Evolutionary conservation across 1,284 basidiomycete species (phyloP).

Genomic region (Naganishia sp.): DNA sequence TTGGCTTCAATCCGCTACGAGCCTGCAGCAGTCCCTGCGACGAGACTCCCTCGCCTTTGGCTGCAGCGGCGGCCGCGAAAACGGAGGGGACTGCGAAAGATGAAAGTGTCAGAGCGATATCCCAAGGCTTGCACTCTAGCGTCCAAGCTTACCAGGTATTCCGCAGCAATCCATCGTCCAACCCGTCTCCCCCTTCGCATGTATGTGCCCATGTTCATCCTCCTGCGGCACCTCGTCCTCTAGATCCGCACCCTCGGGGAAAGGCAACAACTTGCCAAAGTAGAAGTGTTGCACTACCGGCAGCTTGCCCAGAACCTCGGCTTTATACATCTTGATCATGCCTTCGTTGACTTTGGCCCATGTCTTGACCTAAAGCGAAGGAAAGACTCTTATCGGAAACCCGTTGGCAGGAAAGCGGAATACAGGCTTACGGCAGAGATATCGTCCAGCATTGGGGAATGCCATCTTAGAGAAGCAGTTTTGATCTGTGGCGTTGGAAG

Average conservation of each 20-base stretch:
- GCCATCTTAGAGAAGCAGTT: conserved; percentile 93
- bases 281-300: conserved; percentile 92
- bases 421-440: conserved; percentile 76
- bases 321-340: conserved; percentile 97
- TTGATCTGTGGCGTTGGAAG: conserved; percentile 67
- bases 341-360: conserved; percentile 98
- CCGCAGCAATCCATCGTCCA: conserved; percentile 85
- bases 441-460: conserved; percentile 98
- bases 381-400: not conserved
- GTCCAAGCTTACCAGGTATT: conserved; percentile 60
- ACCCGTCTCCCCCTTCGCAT: conserved; percentile 66
- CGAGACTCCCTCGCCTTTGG: conserved; percentile 52
- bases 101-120: not conserved
- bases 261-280: conserved; percentile 81
- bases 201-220: conserved; percentile 65
- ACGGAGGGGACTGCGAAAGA: conserved; percentile 64
- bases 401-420: no score
- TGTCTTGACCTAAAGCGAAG: conserved; percentile 69
- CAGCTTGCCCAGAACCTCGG: conserved; percentile 91
- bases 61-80: conserved; percentile 67
- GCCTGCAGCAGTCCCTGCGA: conserved; percentile 35
- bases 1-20: conserved; percentile 70
- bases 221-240: conserved; percentile 54
- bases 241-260: conserved; percentile 53
- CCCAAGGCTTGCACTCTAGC: not conserved